Evolutionary conservation across 1,139 yeast species (phyloP).

Genomic region (Diutina pseudorugosa): DNA sequence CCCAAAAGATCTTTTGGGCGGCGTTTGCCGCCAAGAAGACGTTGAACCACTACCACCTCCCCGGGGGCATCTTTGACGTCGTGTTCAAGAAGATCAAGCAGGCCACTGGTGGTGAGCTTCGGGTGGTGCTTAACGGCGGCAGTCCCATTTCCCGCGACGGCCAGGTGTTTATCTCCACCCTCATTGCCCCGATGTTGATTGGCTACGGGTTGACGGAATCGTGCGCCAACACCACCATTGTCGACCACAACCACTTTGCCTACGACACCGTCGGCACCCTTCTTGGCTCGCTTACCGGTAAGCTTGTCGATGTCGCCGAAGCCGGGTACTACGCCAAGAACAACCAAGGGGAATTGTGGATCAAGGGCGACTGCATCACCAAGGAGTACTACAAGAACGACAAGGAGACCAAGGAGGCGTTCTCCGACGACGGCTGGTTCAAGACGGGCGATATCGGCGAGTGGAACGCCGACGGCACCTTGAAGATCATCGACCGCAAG

Average conservation of each 20-base stretch:
- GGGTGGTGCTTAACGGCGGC: constrained; percentile 79
- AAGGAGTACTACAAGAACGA: constrained; percentile 75
- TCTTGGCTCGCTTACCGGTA: constrained; percentile 73
- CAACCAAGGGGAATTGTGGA: constrained; percentile 85
- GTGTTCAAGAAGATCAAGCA: constrained; percentile 82
- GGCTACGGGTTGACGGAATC: constrained; percentile 98
- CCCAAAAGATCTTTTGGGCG: constrained; percentile 82
- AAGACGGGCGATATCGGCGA: constrained; percentile 95
- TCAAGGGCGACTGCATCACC: constrained; percentile 64
- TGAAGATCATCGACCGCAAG: constrained; percentile 83
- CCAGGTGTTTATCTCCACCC: constrained; percentile 67
- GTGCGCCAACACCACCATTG: constrained; percentile 73
- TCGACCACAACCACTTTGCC: constrained; percentile 54
- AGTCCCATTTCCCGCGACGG: constrained; percentile 81
- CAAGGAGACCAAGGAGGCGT: constrained; percentile 67
- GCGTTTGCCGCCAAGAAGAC: constrained; percentile 65
- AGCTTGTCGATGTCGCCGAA: constrained; percentile 84
- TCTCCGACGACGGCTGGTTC: constrained; percentile 87
- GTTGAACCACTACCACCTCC: constrained; percentile 52
- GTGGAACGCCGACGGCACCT: constrained; percentile 73
- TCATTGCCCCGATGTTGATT: constrained; percentile 79
- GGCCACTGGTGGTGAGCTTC: constrained; percentile 89
- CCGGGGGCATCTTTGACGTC: constrained; percentile 51
- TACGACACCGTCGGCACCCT: constrained; percentile 73
- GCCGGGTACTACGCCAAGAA: constrained; percentile 87